Evolutionary conservation across 2,329 filamentous ascomycete genomes (phyloP).

Genomic region (Fusarium napiforme): DNA sequence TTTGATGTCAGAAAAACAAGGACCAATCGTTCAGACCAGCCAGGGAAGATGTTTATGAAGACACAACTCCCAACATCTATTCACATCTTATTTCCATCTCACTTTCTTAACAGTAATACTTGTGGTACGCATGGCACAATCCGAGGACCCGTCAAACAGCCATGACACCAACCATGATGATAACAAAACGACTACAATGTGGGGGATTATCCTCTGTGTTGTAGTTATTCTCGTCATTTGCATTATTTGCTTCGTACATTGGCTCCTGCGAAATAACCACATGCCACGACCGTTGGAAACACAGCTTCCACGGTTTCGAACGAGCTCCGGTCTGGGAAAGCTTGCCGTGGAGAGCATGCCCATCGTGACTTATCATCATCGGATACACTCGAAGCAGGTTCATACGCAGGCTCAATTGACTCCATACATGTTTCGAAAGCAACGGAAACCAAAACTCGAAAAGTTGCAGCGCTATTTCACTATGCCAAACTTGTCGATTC

Average conservation of each 20-base stretch:
- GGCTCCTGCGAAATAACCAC: background rate
- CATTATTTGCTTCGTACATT: slow-evolving; percentile 5
- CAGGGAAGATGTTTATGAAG: background rate
- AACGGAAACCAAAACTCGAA: background rate
- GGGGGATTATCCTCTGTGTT: background rate
- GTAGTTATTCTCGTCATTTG: background rate
- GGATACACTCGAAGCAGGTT: background rate
- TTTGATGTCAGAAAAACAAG: background rate
- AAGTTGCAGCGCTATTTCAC: background rate
- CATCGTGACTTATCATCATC: background rate
- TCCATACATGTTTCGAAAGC: background rate
- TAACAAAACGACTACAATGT: background rate
- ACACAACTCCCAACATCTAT: too few relatives aligned
- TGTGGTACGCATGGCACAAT: background rate
- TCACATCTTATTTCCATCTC: background rate
- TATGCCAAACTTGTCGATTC: background rate
- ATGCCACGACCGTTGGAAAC: background rate
- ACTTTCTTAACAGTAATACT: fast-evolving
- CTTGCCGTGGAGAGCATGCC: slow-evolving; percentile 16
- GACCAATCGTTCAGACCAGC: background rate
- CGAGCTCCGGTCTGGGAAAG: background rate
- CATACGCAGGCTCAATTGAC: background rate
- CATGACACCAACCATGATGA: background rate
- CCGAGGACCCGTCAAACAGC: background rate
- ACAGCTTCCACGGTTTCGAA: background rate